phyloP scores from a whole-genome alignment of 2,329 filamentous ascomycete species.

The Myriangium duriaei region DNA sequence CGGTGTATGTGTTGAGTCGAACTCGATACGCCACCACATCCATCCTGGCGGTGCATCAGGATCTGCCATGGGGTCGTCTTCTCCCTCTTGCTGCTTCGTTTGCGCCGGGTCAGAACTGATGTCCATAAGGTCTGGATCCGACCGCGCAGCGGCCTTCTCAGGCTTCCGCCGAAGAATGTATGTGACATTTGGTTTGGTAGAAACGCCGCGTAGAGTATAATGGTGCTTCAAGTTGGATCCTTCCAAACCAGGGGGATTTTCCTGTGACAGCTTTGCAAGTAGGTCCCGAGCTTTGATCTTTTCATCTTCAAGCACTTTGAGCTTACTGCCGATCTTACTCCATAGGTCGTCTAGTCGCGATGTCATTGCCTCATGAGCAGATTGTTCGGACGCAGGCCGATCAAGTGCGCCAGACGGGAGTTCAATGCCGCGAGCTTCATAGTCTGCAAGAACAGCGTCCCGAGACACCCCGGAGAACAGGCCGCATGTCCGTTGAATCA shows the following conservation, averaged over 20 bases:
- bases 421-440: slow-evolving; percentile 11
- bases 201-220: slow-evolving; percentile 47
- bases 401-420: slow-evolving; percentile 11
- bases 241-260: slow-evolving; percentile 14
- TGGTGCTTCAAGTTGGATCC: slow-evolving; percentile 28
- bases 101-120: slow-evolving; percentile 15
- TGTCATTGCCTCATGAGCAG: slow-evolving; percentile 14
- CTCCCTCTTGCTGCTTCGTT: slow-evolving; percentile 5
- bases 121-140: slow-evolving; percentile 12
- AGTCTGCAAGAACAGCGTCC: slow-evolving; percentile 13
- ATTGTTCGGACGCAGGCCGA: slow-evolving; percentile 14
- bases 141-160: slow-evolving; percentile 15
- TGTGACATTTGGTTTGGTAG: slow-evolving; percentile 44
- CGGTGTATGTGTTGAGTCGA: slow-evolving; percentile 32
- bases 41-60: slow-evolving; percentile 25
- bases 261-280: slow-evolving; percentile 19
- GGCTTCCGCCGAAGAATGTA: slow-evolving; percentile 36
- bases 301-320: slow-evolving; percentile 17
- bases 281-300: slow-evolving; percentile 21
- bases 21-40: slow-evolving; percentile 46
- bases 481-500: slow-evolving; percentile 24
- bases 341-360: slow-evolving; percentile 24
- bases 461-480: slow-evolving; percentile 21
- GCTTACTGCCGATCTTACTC: slow-evolving; percentile 20
- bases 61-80: slow-evolving; percentile 20